Conservation (phyloP, 139 green algal species). For the Nannochloris sp. region DNA sequence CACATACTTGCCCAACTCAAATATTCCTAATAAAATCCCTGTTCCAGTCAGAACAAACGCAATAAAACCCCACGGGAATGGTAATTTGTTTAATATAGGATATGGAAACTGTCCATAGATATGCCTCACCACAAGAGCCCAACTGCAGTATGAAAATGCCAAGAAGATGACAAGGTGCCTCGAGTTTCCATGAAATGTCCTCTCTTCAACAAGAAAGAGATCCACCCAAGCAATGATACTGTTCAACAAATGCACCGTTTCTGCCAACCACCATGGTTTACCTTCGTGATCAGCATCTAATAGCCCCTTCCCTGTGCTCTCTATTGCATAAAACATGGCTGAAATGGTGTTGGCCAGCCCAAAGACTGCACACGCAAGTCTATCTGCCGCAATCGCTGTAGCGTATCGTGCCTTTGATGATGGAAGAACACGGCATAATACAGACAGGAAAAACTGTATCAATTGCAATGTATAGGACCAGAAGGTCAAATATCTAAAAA, state of each 20-base stretch:
- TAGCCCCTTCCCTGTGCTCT: constrained; percentile 36
- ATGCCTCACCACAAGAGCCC: constrained; percentile 26
- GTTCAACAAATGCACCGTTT: constrained; percentile 51
- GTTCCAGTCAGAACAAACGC: constrained; percentile 17
- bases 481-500: constrained; percentile 75
- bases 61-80: constrained; percentile 23
- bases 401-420: constrained; percentile 21
- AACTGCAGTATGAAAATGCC: constrained; percentile 24
- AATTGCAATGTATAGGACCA: constrained; percentile 58
- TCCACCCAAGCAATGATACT: constrained; percentile 47
- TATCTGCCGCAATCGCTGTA: constrained; percentile 27
- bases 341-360: constrained; percentile 57
- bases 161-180: constrained; percentile 28
- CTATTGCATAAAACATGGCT: constrained; percentile 56
- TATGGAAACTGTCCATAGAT: constrained; percentile 49
- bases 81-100: constrained; percentile 58
- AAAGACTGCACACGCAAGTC: constrained; percentile 56
- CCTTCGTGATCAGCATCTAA: constrained; percentile 45
- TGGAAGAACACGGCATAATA: constrained; percentile 20
- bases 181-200: constrained; percentile 26
- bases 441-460: constrained; percentile 36
- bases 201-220: constrained; percentile 31
- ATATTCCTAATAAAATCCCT: constrained; percentile 8
- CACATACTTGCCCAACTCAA: constrained; percentile 35
- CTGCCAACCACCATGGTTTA: constrained; percentile 48